Percentiles rank a stretch among this genome's conserved stretches.
These are phyloP conservation scores for Aspergillus aculeatus DNA, from an alignment of 2,329 filamentous ascomycete genomes.

Conservation along the genomic window DNA sequence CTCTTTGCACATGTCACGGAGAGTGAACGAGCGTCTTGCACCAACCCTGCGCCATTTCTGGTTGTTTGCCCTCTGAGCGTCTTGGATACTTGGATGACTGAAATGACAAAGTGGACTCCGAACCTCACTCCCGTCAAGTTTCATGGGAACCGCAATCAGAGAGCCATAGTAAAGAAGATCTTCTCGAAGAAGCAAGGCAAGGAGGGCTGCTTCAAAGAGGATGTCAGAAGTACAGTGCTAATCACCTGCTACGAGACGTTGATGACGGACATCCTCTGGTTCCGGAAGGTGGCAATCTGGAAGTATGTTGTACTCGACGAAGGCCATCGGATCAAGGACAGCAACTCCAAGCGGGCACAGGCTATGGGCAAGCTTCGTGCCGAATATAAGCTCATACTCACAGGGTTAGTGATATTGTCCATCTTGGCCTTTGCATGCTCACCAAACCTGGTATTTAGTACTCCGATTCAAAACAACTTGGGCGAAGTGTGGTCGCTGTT, in stretches of 20 bases:
- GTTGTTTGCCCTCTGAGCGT: conserved; percentile 55
- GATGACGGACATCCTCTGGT: conserved; percentile 48
- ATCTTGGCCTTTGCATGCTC: background rate
- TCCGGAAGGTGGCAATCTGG: conserved; percentile 53
- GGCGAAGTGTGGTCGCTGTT: conserved; percentile 58
- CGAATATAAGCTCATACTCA: conserved; percentile 52
- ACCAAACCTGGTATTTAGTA: conserved; percentile 27
- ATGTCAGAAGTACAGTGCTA: conserved; percentile 30
- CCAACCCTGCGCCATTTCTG: conserved; percentile 16
- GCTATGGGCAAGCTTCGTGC: conserved; percentile 46
- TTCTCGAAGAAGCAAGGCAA: conserved; percentile 4
- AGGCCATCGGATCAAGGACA: conserved; percentile 55
- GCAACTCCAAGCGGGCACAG: conserved; percentile 44
- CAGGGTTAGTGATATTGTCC: conserved; percentile 32
- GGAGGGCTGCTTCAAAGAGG: background rate
- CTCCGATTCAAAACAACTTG: conserved; percentile 60
- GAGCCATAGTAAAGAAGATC: conserved; percentile 27
- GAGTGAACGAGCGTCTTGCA: conserved; percentile 16
- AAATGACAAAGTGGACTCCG: conserved; percentile 48
- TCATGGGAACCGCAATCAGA: conserved; percentile 47
- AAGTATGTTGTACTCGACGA: conserved; percentile 55
- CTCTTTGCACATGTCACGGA: conserved; percentile 52
- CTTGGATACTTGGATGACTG: conserved; percentile 49
- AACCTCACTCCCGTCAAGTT: conserved; percentile 49
- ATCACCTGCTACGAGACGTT: conserved; percentile 54